Evolutionary conservation across 495 filamentous ascomycete species (phyloP).

Genomic region (Aspergillus affinis): DNA sequence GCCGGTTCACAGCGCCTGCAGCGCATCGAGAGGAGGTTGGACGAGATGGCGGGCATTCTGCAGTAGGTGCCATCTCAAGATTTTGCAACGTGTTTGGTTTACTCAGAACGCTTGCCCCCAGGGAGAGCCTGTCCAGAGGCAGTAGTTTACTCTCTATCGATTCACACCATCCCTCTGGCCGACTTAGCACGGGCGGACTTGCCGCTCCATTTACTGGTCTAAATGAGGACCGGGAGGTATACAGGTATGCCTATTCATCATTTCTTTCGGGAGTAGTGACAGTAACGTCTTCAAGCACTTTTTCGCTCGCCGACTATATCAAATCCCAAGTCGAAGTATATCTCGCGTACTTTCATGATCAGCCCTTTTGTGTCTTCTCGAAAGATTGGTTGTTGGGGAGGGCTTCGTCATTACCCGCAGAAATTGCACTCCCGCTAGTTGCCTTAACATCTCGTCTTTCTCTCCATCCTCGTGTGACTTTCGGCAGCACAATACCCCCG

Average conservation of each 20-base stretch:
- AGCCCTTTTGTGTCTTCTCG: conserved; percentile 29
- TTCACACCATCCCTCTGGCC: neutral
- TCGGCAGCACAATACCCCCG: conserved; percentile 1
- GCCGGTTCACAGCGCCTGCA: conserved; percentile 16
- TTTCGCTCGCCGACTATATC: conserved; percentile 15
- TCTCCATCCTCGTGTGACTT: conserved; percentile 9
- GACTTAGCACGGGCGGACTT: neutral
- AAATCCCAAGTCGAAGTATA: conserved; percentile 26
- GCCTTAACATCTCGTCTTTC: conserved; percentile 29
- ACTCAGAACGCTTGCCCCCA: neutral
- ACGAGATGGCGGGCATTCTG: conserved; percentile 24
- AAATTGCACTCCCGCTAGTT: conserved; percentile 26
- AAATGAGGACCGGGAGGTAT: neutral
- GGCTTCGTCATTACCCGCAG: conserved; percentile 17
- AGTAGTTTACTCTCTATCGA: neutral
- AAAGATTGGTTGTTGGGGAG: conserved; percentile 24
- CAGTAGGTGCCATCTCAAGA: conserved; percentile 13
- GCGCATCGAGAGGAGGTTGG: conserved; percentile 27
- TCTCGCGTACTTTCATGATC: conserved; percentile 29
- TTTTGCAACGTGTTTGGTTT: neutral
- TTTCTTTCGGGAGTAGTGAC: neutral
- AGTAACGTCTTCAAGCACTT: conserved; percentile 5
- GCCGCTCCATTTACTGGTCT: neutral
- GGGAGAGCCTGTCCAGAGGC: neutral
- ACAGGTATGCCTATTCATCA: neutral